Percentiles rank a stretch among this genome's conserved stretches.
These are phyloP conservation scores for Leccinum variicolor DNA, from an alignment of 768 basidiomycete species.

Conservation along the genomic window DNA sequence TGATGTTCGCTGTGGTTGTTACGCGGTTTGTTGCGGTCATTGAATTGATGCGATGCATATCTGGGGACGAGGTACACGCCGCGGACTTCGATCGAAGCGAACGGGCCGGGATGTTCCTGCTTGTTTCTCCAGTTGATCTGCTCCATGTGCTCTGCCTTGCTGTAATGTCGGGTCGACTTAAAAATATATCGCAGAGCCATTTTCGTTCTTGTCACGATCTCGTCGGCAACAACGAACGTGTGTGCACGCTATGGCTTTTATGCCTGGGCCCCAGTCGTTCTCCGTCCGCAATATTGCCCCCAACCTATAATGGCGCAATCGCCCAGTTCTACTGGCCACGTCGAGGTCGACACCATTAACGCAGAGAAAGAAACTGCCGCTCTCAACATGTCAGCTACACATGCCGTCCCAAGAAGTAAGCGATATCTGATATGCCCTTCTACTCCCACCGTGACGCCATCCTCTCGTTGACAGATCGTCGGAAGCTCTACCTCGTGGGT, in stretches of 20 bases:
- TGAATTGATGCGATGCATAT: too few species aligned
- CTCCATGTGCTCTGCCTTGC: not conserved
- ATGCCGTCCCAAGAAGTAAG: constrained; percentile 5
- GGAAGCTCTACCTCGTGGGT: constrained; percentile 16
- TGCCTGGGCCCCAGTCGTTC: not conserved
- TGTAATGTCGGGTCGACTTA: not conserved
- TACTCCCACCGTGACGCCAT: not conserved
- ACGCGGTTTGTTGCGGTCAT: not conserved
- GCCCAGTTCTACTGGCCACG: constrained; percentile 3
- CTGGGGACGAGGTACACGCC: not conserved
- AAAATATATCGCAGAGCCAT: not conserved
- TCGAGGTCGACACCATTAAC: not conserved
- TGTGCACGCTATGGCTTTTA: not conserved
- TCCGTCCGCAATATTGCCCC: not conserved
- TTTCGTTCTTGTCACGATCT: not conserved
- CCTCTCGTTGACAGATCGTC: constrained; percentile 13
- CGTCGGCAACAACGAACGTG: constrained; percentile 16
- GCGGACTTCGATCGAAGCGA: too few species aligned
- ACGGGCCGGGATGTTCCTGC: too few species aligned
- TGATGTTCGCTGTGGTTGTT: not conserved
- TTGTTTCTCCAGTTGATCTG: not conserved
- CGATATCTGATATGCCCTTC: not conserved
- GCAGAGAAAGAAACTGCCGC: constrained; percentile 1
- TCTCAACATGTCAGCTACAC: not conserved
- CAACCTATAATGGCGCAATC: constrained; percentile 7